Base-by-base conservation (phyloP, 1,139 yeast species). In the Candida sp. region DNA sequence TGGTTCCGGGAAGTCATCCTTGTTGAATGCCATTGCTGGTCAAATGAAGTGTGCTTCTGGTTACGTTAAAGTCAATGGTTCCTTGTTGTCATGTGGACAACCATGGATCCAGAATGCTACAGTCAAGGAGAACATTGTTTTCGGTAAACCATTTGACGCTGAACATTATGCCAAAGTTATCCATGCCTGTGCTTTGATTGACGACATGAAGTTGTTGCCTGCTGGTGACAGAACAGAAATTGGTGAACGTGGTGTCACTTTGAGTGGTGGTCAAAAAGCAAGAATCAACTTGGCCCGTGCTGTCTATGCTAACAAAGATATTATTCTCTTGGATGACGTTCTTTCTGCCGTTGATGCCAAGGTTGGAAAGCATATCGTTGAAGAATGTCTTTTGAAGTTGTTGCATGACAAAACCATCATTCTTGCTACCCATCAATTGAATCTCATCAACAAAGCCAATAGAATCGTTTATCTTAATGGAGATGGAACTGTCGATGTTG, bases 91-190 rank as follows among this genome's bases (percentile, higher is more conserved):
- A 40, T 72, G 79, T 52, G 63, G 72, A 9, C 58, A 65, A 9
- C 78, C 79, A 22, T 76, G 81, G 81, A 74, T 76, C 49, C 80
- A 76, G 62, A 76, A 75, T 55, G 67, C 80, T n/a, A 72, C 80
- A 26, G 72, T 76, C 23, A 65, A 75, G 46, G 74, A 73, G 39
- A 76, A 76, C 58, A 75, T 76, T 39, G 52, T 67, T 35, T 76
- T 76, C 57, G 80, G 80, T 9, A 60, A 63, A 40, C 63, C 63
- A 22, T 73, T 61, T 53, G 75, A 75, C 50, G 58, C 62, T 1
- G 58, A 48, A 0, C 63, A 58, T 45, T 76, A 76, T 58, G 56
- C 60, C 3, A 57, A 61, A 42, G 69, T 73, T 4, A 49, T 76
- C 6, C 54, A 61, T 49, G 76, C 79, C 5, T 76, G 80, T 64